These are phyloP conservation scores for Elongisporangium undulatum DNA, from an alignment of 352 stramenopile species.

Conservation along the genomic window DNA sequence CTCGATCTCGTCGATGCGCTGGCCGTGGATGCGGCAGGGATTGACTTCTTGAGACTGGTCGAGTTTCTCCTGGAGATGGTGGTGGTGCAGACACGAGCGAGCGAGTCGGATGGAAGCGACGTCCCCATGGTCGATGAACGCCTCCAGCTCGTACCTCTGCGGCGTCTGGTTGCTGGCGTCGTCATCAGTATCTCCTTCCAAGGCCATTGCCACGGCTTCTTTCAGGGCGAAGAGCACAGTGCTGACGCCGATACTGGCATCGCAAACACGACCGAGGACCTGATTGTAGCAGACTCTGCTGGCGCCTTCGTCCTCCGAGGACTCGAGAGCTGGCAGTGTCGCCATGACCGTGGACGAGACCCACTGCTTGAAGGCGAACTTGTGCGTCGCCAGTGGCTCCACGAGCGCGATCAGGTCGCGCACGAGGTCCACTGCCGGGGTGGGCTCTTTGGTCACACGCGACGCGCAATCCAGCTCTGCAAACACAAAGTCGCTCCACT, in stretches of 20 bases:
- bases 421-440: conserved; percentile 20
- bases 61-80: conserved; percentile 7
- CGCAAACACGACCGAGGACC: conserved; percentile 28
- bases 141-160: conserved; percentile 13
- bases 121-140: conserved; percentile 52
- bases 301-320: background rate
- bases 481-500: conserved; percentile 82
- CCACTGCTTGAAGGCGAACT: conserved; percentile 65
- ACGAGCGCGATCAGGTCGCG: conserved; percentile 26
- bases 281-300: conserved; percentile 21
- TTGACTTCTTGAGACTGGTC: conserved; percentile 6
- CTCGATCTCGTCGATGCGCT: conserved; percentile 45
- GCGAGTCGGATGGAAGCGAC: conserved; percentile 27
- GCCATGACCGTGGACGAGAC: conserved; percentile 37
- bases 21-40: conserved; percentile 18
- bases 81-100: conserved; percentile 7
- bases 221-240: conserved; percentile 48
- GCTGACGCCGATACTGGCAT: conserved; percentile 43
- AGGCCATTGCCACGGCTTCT: conserved; percentile 27
- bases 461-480: conserved; percentile 30
- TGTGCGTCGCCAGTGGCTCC: conserved; percentile 32
- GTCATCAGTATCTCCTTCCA: background rate
- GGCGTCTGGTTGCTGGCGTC: conserved; percentile 9
- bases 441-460: conserved; percentile 11
- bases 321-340: conserved; percentile 14